Evolutionary conservation across 2,329 filamentous ascomycete genomes (phyloP).

Genomic region (Teratosphaeria zuluensis): DNA sequence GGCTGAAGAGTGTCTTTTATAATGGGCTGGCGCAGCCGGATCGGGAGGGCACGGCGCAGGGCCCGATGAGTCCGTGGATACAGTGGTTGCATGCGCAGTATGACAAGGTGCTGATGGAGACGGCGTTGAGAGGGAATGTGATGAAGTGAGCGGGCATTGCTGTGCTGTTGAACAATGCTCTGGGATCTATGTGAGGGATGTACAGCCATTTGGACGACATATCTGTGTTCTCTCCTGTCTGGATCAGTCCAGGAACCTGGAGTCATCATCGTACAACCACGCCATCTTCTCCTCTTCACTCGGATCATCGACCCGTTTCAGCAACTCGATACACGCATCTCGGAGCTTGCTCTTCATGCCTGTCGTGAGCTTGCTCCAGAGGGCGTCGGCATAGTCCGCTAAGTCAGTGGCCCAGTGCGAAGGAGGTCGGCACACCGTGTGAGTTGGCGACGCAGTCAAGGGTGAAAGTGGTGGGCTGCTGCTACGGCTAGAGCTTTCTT

Average conservation of each 20-base stretch:
- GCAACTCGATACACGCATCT: constrained; percentile 18
- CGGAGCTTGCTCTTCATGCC: constrained; percentile 18
- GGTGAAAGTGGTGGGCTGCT: not conserved
- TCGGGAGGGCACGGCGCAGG: constrained; percentile 20
- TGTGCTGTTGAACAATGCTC: not conserved
- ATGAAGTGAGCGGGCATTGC: constrained; percentile 12
- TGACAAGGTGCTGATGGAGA: constrained; percentile 49
- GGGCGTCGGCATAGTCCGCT: constrained; percentile 10
- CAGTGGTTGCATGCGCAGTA: constrained; percentile 47
- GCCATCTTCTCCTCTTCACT: constrained; percentile 5
- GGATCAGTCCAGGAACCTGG: constrained; percentile 20
- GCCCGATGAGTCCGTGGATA: constrained; percentile 38
- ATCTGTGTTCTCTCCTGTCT: not conserved
- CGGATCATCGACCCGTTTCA: constrained; percentile 17
- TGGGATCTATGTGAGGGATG: not conserved
- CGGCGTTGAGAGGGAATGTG: constrained; percentile 32
- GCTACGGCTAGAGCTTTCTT: not conserved
- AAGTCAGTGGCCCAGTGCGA: constrained; percentile 6
- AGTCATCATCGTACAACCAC: constrained; percentile 20
- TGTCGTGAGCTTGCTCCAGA: constrained; percentile 12
- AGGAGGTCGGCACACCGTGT: not conserved
- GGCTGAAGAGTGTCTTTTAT: constrained; percentile 56
- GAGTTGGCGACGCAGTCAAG: not conserved
- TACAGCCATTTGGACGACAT: not conserved
- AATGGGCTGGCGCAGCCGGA: constrained; percentile 35